phyloP scores from a whole-genome alignment of 2,329 filamentous ascomycete genomes.

The Fusarium sp. region DNA sequence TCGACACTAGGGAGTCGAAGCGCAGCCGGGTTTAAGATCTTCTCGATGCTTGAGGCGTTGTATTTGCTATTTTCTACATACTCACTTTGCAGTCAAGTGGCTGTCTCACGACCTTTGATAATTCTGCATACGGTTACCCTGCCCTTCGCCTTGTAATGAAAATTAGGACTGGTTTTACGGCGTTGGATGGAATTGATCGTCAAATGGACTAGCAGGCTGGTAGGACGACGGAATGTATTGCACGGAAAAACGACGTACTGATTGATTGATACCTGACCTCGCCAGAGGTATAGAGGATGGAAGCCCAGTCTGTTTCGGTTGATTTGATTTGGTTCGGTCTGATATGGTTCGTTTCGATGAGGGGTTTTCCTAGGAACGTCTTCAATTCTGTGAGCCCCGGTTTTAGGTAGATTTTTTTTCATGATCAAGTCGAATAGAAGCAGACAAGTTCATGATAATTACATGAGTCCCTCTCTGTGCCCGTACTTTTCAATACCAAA shows the following conservation, averaged over 20 bases:
- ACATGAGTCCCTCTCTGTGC: constrained; percentile 26
- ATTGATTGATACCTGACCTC: constrained; percentile 37
- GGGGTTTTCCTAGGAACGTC: constrained; percentile 34
- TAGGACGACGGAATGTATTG: constrained; percentile 34
- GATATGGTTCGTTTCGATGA: constrained; percentile 19
- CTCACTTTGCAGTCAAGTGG: constrained; percentile 25
- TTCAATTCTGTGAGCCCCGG: constrained; percentile 38
- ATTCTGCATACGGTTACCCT: constrained; percentile 40
- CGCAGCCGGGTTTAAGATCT: constrained; percentile 54
- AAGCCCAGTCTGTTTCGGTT: constrained; percentile 30
- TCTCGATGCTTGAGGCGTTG: constrained; percentile 4
- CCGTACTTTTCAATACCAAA: constrained; percentile 9
- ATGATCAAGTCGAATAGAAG: constrained; percentile 41
- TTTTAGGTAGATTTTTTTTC: constrained; percentile 43
- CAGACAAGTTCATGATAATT: constrained; percentile 44
- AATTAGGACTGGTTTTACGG: constrained; percentile 43
- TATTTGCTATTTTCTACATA: constrained; percentile 23
- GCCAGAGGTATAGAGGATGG: constrained; percentile 25
- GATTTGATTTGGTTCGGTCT: constrained; percentile 21
- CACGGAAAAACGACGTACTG: constrained; percentile 29
- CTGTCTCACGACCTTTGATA: constrained; percentile 27
- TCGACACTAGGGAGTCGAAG: constrained; percentile 54
- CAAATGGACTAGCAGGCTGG: constrained; percentile 27
- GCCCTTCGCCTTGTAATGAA: constrained; percentile 35
- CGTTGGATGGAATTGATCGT: constrained; percentile 48